Percentiles rank a stretch among this genome's conserved stretches.
Evolutionary conservation across 768 basidiomycete genomes (phyloP).

Genomic region (Russula olivacea): DNA sequence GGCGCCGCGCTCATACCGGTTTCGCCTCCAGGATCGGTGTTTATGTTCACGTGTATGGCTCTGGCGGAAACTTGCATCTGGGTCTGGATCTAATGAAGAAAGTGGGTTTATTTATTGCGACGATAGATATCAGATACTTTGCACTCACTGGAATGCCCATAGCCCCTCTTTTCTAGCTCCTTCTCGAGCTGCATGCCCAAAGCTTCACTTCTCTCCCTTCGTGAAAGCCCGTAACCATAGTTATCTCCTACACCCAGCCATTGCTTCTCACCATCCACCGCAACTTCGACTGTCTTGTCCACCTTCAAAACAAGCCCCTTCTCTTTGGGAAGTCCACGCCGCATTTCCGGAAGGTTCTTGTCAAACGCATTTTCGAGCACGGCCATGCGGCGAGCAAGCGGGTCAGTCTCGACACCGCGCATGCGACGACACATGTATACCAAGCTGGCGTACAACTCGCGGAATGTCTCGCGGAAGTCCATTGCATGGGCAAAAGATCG

Average conservation of each 20-base stretch:
- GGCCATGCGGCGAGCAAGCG: slow-evolving; percentile 40
- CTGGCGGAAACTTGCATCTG: background rate
- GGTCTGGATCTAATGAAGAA: background rate
- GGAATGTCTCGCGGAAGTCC: slow-evolving; percentile 63
- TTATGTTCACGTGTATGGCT: background rate
- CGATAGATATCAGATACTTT: background rate
- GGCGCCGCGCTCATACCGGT: slow-evolving; percentile 22
- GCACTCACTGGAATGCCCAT: slow-evolving; percentile 9
- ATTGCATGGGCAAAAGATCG: slow-evolving; percentile 57
- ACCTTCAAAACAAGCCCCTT: slow-evolving; percentile 12
- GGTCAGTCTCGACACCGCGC: slow-evolving; percentile 50
- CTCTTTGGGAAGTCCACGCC: slow-evolving; percentile 10
- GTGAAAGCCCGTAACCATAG: slow-evolving; percentile 40
- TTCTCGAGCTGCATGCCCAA: slow-evolving; percentile 48
- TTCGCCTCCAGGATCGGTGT: slow-evolving; percentile 25
- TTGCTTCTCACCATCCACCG: slow-evolving; percentile 43
- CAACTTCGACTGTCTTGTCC: slow-evolving; percentile 8
- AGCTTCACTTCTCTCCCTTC: slow-evolving; percentile 47
- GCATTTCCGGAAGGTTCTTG: slow-evolving; percentile 27
- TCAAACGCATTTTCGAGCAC: slow-evolving; percentile 34
- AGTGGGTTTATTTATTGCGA: background rate
- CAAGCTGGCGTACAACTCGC: slow-evolving; percentile 52
- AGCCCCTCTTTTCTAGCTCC: slow-evolving; percentile 41
- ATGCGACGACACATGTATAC: slow-evolving; percentile 52
- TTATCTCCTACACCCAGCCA: slow-evolving; percentile 48